These are phyloP conservation scores for Saccharomyces hybrid DNA, from an alignment of 1,139 yeast species.

Conservation along the genomic window DNA sequence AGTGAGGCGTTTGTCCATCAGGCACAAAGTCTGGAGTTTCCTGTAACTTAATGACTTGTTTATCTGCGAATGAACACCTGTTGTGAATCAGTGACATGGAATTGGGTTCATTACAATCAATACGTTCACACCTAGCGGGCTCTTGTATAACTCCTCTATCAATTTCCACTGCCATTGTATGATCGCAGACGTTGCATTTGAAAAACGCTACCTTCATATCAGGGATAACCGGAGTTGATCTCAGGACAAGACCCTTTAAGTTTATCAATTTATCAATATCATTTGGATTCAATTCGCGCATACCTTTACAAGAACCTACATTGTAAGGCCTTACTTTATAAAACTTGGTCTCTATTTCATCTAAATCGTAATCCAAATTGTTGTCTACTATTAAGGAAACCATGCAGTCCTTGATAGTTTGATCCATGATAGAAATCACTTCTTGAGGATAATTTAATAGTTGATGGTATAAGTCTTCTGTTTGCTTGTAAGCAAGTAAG, in stretches of 20 bases:
- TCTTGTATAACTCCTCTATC: conserved; percentile 93
- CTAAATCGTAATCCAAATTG: conserved; percentile 34
- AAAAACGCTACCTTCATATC: conserved; percentile 98
- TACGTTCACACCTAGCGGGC: conserved; percentile 88
- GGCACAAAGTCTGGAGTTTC: conserved; percentile 99
- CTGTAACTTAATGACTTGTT: conserved; percentile 87
- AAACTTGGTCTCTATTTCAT: conserved; percentile 67
- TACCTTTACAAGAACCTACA: conserved; percentile 63
- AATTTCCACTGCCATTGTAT: conserved; percentile 83
- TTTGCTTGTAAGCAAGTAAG: conserved; percentile 64
- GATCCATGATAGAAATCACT: conserved; percentile 96
- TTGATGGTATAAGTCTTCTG: conserved; percentile 76
- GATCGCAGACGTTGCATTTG: conserved; percentile 92
- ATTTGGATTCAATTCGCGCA: conserved; percentile 91
- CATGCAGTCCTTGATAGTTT: conserved; percentile 84
- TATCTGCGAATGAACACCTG: conserved; percentile 87
- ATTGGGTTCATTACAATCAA: conserved; percentile 73
- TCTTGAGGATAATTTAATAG: conserved; percentile 92
- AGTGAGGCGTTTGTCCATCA: conserved; percentile 98
- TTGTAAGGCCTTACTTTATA: conserved; percentile 88
- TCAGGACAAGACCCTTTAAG: conserved; percentile 81
- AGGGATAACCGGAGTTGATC: conserved; percentile 89
- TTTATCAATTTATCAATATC: conserved; percentile 92
- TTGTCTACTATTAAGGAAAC: conserved; percentile 65
- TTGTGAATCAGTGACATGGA: conserved; percentile 91